Evolutionary conservation across 192 early-diverging fungal species (phyloP), one percentile per base, ranked within the genome.

Genomic region (Haplosporangium gracile): DNA sequence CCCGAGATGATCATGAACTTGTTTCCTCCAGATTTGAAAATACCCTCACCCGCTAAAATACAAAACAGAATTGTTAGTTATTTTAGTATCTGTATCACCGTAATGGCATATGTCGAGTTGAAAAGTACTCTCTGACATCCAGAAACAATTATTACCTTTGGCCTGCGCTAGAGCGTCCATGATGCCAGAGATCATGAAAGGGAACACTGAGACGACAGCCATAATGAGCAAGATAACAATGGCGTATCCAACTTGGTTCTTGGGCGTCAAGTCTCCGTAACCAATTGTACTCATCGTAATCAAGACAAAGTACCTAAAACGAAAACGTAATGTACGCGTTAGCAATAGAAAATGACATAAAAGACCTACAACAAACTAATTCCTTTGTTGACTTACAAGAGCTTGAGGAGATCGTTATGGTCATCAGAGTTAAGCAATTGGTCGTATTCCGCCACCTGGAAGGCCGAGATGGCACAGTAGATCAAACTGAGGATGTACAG

Each of bases 211-310:
- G 26, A 95, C 74, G 55, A 93, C 88, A 32, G 89, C 83, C 8
- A 92, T 49, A 70, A 95, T 95, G 13, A 95, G 38, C 32, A 90
- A 34, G 57, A 94, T 89, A 68, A 95, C 91, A 55, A 93, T 89
- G 11, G 92, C 68, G 74, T 93, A 87, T 29, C 94, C 94, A 1
- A 85, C 83, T 16, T 90, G 88, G 18, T 93, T 90, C 42, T 84
- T 80, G 13, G 95, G 91, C 0, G 93, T 91, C 43, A 95, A 83
- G 74, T 95, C 94, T n/a, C 95, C 95, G 80, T 95, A 95, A 38
- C 95, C 95, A 49, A 95, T 92, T 4, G 95, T 95, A 45, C 92
- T 91, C 74, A 93, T 85, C 4, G 93, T 94, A 72, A 94, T 93
- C 78, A 94, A 88, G 8, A 93, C 89, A 88, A 95, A 93, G 75